Conservation (phyloP, 306 rosid species). For the Dryas drummondii region DNA sequence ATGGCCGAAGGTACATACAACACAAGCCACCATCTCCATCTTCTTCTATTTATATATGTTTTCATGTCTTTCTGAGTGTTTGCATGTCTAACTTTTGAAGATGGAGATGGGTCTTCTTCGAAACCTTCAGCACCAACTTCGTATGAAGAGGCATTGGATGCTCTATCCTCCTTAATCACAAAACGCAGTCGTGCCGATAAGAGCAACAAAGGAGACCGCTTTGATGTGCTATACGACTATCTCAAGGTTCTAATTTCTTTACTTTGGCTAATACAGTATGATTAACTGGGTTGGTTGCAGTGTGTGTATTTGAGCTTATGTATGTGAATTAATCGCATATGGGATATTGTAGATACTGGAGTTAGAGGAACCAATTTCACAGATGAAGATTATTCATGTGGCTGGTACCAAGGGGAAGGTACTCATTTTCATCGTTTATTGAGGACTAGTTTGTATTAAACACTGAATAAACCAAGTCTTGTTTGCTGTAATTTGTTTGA, state of each 20-base stretch:
- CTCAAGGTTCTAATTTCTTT: conserved; percentile 46
- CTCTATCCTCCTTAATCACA: conserved; percentile 77
- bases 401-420: conserved; percentile 99
- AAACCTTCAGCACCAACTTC: conserved; percentile 36
- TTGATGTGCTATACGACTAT: conserved; percentile 61
- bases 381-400: conserved; percentile 88
- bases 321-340: background rate
- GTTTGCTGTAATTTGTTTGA: background rate
- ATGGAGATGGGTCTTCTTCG: conserved; percentile 37
- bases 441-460: background rate
- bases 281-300: background rate
- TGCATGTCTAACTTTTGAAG: conserved; percentile 28
- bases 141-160: conserved; percentile 78
- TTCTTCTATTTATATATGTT: conserved; percentile 6
- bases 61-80: conserved; percentile 8
- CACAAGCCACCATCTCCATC: background rate
- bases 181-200: conserved; percentile 77
- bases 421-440: conserved; percentile 16
- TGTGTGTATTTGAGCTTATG: conserved; percentile 1
- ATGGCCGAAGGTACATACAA: conserved; percentile 44
- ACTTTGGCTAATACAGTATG: background rate
- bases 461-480: background rate
- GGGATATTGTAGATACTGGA: conserved; percentile 61
- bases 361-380: conserved; percentile 72
- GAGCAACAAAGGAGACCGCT: conserved; percentile 69